These are phyloP conservation scores for Colletotrichum abscissum DNA, from an alignment of 2,329 filamentous ascomycete genomes.

Conservation along the genomic window DNA sequence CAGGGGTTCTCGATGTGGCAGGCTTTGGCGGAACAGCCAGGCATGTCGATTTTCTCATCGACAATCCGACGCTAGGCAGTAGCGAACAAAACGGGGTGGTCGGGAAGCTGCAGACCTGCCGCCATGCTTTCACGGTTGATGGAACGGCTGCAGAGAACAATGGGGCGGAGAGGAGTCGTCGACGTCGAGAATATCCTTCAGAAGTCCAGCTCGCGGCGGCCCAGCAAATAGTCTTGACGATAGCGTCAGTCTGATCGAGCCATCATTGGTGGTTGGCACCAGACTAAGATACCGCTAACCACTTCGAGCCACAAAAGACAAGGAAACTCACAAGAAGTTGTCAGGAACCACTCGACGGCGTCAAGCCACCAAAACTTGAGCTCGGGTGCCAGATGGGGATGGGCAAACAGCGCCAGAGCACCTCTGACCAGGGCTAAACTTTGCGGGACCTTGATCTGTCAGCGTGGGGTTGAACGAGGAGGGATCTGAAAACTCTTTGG, in stretches of 20 bases:
- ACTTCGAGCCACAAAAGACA: constrained; percentile 1
- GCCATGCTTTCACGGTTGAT: too few species aligned
- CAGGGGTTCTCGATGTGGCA: neutral
- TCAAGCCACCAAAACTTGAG: neutral
- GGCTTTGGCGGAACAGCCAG: neutral
- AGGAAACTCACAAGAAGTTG: neutral
- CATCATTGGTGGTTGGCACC: constrained; percentile 4
- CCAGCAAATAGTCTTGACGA: constrained; percentile 23
- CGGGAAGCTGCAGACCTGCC: neutral
- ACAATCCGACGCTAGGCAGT: neutral
- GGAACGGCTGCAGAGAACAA: neutral
- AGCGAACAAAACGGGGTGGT: neutral
- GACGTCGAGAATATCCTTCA: neutral
- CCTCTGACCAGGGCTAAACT: neutral
- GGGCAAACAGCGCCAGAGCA: neutral
- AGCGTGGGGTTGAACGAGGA: neutral
- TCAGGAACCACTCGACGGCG: constrained; percentile 5
- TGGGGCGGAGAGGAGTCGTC: neutral
- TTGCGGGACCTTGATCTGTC: neutral
- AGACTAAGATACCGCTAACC: constrained; percentile 20
- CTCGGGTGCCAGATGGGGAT: neutral
- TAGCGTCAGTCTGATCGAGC: constrained; percentile 5
- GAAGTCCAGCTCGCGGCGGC: neutral
- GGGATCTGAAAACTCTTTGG: too few species aligned
- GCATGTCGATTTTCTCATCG: neutral